These are phyloP conservation scores for Fistulifera solaris DNA, from an alignment of 108 stramenopile genomes.

Conservation along the genomic window DNA sequence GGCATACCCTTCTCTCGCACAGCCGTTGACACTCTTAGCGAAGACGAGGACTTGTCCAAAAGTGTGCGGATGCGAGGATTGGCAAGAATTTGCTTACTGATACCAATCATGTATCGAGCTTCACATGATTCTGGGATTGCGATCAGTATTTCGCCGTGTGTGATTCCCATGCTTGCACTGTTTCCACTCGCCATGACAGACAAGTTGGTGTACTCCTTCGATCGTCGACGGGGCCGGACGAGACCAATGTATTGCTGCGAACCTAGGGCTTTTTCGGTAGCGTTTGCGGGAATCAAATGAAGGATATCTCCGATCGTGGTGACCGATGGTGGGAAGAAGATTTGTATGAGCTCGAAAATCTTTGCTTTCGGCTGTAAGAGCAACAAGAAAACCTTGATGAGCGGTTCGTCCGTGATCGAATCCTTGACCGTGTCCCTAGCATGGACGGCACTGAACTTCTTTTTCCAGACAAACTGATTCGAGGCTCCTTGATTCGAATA, in stretches of 20 bases:
- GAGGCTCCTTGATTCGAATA: no score
- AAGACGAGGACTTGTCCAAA: conserved; percentile 25
- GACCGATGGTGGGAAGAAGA: conserved; percentile 26
- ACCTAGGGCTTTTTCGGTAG: conserved; percentile 38
- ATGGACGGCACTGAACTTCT: no score
- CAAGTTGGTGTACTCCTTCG: conserved; percentile 23
- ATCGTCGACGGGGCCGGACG: conserved; percentile 29
- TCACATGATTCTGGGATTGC: conserved; percentile 43
- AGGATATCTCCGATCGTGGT: conserved; percentile 47
- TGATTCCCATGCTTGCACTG: neutral
- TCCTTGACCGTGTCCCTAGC: no score
- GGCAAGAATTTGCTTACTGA: conserved; percentile 36
- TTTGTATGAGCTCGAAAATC: conserved; percentile 49
- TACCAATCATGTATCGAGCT: conserved; percentile 14
- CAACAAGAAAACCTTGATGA: conserved; percentile 31
- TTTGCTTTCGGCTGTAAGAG: conserved; percentile 35
- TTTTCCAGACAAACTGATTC: no score
- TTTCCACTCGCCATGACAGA: conserved; percentile 18
- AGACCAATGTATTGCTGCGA: conserved; percentile 39
- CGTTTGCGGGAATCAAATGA: conserved; percentile 39
- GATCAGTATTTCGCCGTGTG: conserved; percentile 44
- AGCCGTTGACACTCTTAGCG: neutral
- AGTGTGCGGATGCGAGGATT: conserved; percentile 40
- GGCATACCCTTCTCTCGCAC: neutral
- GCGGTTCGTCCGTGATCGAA: no score